A percentile compares a stretch with the other conserved stretches of the same genome.
Evolutionary conservation across 1,284 basidiomycete genomes (phyloP).

Genomic region (Trametes hirsuta): DNA sequence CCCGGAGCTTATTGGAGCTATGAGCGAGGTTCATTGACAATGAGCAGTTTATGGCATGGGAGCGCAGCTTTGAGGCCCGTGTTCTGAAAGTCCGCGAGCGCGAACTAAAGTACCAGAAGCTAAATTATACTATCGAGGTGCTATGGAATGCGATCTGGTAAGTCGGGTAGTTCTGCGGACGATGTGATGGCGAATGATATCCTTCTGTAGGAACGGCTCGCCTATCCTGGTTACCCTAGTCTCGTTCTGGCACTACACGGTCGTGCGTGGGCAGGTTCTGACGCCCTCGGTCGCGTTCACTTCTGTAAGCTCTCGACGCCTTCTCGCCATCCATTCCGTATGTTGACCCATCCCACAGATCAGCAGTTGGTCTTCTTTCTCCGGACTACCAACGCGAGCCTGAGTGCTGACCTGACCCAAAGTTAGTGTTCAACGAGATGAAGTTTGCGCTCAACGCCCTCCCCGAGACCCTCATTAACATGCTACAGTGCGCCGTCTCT

Average conservation of each 20-base stretch:
- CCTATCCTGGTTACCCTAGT: slow-evolving; percentile 79
- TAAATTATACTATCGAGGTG: slow-evolving; percentile 86
- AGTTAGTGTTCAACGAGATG: slow-evolving; percentile 83
- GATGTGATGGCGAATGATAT: too few species aligned
- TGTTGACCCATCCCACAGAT: slow-evolving; percentile 39
- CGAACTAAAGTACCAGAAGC: slow-evolving; percentile 82
- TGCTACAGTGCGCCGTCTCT: slow-evolving; percentile 87
- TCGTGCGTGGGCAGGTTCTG: slow-evolving; percentile 67
- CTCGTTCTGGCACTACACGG: slow-evolving; percentile 83
- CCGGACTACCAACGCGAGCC: too few species aligned
- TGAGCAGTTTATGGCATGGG: slow-evolving; percentile 92
- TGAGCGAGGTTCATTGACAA: not conserved
- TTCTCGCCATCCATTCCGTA: not conserved
- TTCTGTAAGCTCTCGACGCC: slow-evolving; percentile 49
- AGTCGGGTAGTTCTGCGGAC: slow-evolving; percentile 6
- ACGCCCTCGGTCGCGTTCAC: slow-evolving; percentile 90
- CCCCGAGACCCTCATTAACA: slow-evolving; percentile 89
- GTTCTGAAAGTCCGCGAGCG: slow-evolving; percentile 77
- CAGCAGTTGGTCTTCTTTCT: slow-evolving; percentile 41
- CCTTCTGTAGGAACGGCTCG: slow-evolving; percentile 59
- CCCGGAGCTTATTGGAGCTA: too few species aligned
- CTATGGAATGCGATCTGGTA: slow-evolving; percentile 84
- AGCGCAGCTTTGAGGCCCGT: slow-evolving; percentile 83
- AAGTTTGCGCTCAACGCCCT: slow-evolving; percentile 83
- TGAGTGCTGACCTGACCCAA: not conserved